Evolutionary conservation across 495 filamentous ascomycete species (phyloP), one percentile per base, ranked within the genome.

Genomic region (Penicillium atrosanguineum): DNA sequence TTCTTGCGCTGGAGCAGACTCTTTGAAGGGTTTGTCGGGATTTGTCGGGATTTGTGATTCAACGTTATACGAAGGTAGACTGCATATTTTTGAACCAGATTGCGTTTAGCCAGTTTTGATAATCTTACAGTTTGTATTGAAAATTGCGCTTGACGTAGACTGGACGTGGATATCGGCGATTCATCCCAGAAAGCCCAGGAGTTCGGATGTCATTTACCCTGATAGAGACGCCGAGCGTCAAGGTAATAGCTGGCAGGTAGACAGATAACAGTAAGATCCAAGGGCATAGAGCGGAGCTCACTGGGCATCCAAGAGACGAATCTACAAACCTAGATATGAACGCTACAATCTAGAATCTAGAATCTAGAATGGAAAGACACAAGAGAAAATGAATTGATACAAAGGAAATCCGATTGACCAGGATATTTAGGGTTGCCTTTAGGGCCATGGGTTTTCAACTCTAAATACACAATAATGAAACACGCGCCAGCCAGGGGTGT

Each of bases 401-500:
- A 69, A 73, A 70, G 67, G 65, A 66, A 69, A 68, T 73, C 68
- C 68, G 69, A 62, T 71, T 69, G 68, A 60, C 54, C 59, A 57
- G 40, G 55, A 53, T 62, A 58, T 62, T 56, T 62, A 62, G 55
- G 52, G 55, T 53, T 50, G 59, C 59, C 52, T 55, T 47, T 41
- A 53, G 44, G 59, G 59, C 59, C 57, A 66, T 59, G 62, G 50
- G 62, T 60, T 67, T 73, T 72, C 66, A 67, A 69, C 69, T 69
- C 68, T 75, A 75, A 71, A 72, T 75, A 75, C 72, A 75, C 72
- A 75, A 72, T 75, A 75, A 70, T 75, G 65, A 71, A 72, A 75
- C 72, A 75, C 65, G 68, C 69, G 69, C 59, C 62, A 50, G 53
- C 61, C 65, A 40, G 50, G 56, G 59, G 52, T 62, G 49, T 55